Conservation (phyloP, 2,329 filamentous ascomycete species). For the Intubia oerlemansii region DNA sequence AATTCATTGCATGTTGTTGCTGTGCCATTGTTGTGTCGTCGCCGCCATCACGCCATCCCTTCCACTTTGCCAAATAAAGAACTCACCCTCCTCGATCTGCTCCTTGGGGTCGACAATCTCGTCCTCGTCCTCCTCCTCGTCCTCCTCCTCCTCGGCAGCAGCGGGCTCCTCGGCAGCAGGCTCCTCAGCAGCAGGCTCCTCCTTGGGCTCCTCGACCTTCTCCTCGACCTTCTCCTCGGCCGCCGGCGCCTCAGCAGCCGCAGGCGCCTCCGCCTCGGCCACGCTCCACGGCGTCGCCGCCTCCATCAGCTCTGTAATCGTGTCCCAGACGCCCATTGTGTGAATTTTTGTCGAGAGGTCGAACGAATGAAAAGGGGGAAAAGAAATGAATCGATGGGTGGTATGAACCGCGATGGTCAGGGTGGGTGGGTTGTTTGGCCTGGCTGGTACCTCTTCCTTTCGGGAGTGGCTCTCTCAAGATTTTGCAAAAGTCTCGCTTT, state of each 20-base stretch:
- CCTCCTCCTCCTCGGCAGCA: conserved; percentile 32
- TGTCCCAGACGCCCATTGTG: conserved; percentile 45
- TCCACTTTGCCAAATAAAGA: background rate
- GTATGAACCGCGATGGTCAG: too few relatives aligned
- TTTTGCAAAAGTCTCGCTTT: too few relatives aligned
- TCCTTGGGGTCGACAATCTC: conserved; percentile 75
- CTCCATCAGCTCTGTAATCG: conserved; percentile 40
- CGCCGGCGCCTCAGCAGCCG: conserved; percentile 25
- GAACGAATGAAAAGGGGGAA: too few relatives aligned
- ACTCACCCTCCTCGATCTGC: conserved; percentile 64
- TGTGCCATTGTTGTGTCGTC: too few relatives aligned
- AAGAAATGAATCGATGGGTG: background rate
- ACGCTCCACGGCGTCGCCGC: conserved; percentile 43
- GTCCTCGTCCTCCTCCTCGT: conserved; percentile 55
- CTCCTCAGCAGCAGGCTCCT: conserved; percentile 21
- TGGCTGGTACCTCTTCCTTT: too few relatives aligned
- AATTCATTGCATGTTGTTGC: too few relatives aligned
- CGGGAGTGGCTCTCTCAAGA: too few relatives aligned
- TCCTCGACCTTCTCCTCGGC: conserved; percentile 19
- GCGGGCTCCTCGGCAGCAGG: conserved; percentile 13
- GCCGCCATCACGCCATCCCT: too few relatives aligned
- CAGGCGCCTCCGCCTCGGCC: conserved; percentile 44
- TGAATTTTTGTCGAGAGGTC: too few relatives aligned
- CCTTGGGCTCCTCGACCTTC: conserved; percentile 36
- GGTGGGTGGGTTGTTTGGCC: too few relatives aligned